Conservation (phyloP, 2,329 filamentous ascomycete species). For the Penicillium sp. region DNA sequence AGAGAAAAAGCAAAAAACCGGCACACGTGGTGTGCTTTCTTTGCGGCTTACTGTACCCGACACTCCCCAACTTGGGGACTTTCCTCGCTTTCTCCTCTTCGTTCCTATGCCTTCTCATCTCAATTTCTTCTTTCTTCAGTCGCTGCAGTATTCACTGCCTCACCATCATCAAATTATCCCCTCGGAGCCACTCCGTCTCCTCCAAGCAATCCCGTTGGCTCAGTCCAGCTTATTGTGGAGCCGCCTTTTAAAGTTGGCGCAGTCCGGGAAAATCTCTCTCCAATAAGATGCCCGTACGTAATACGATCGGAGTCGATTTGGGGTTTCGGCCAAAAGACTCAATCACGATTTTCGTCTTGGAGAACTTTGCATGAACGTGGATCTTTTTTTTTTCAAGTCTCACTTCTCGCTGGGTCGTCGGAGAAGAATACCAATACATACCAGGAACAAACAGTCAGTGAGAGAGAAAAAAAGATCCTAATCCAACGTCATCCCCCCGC, state of each 20-base stretch:
- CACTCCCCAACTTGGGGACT: no score
- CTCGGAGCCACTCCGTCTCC: not conserved
- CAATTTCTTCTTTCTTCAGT: not conserved
- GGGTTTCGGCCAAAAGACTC: slow-evolving; percentile 24
- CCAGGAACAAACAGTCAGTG: not conserved
- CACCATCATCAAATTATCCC: not conserved
- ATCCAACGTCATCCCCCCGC: slow-evolving; percentile 19
- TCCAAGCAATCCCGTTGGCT: slow-evolving; percentile 1
- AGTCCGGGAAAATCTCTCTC: slow-evolving; percentile 15
- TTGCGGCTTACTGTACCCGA: not conserved
- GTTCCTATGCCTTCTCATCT: not conserved
- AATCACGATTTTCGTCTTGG: slow-evolving; percentile 14
- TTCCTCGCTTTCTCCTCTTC: not conserved
- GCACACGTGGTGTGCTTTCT: not conserved
- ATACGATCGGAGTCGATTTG: slow-evolving; percentile 20
- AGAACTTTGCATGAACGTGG: not conserved
- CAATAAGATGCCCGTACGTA: slow-evolving; percentile 22
- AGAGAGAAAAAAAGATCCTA: slow-evolving; percentile 7
- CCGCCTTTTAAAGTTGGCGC: slow-evolving; percentile 15
- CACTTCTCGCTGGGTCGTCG: not conserved
- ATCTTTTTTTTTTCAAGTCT: not conserved
- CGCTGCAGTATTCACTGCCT: not conserved
- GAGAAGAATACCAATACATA: not conserved
- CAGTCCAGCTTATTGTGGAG: slow-evolving; percentile 6
- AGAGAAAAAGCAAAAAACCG: not conserved